phyloP scores from a whole-genome alignment of 345 rosid species.

The Eucalyptus leucophloia region DNA sequence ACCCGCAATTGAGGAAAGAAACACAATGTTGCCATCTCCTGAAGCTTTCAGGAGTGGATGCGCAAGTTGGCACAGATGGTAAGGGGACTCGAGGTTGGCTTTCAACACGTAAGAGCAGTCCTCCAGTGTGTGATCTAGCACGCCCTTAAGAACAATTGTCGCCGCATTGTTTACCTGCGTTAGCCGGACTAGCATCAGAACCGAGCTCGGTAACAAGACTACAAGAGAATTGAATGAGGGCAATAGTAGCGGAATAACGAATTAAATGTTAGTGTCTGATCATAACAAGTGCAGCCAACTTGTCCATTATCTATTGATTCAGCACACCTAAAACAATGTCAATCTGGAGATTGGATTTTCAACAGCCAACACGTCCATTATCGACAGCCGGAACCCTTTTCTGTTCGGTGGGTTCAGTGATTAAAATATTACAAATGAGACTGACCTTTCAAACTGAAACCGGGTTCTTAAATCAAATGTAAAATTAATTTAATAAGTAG shows the following conservation, averaged over 20 bases:
- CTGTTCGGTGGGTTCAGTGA: background rate
- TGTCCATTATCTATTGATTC: background rate
- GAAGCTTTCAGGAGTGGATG: conserved; percentile 36
- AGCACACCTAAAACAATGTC: background rate
- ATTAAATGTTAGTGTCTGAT: background rate
- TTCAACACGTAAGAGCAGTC: conserved; percentile 9
- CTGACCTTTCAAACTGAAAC: background rate
- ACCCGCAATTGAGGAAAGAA: conserved; percentile 32
- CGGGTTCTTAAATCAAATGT: background rate
- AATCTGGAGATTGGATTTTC: background rate
- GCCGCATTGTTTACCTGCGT: conserved; percentile 41
- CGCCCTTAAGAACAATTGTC: conserved; percentile 11
- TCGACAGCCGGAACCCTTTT: background rate
- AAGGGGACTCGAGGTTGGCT: conserved; percentile 37
- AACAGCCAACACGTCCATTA: background rate
- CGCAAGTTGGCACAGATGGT: conserved; percentile 31
- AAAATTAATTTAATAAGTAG: background rate
- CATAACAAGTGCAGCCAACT: background rate
- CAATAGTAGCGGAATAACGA: background rate
- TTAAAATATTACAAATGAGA: background rate
- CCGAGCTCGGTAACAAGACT: background rate
- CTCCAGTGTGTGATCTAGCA: conserved; percentile 5
- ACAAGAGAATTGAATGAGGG: background rate
- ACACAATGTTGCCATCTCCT: conserved; percentile 27
- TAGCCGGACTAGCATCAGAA: background rate